Percentiles rank a stretch among this genome's conserved stretches.
phyloP scores from a whole-genome alignment of 2,329 filamentous ascomycete species.

The Paracoccidioides lutzii region DNA sequence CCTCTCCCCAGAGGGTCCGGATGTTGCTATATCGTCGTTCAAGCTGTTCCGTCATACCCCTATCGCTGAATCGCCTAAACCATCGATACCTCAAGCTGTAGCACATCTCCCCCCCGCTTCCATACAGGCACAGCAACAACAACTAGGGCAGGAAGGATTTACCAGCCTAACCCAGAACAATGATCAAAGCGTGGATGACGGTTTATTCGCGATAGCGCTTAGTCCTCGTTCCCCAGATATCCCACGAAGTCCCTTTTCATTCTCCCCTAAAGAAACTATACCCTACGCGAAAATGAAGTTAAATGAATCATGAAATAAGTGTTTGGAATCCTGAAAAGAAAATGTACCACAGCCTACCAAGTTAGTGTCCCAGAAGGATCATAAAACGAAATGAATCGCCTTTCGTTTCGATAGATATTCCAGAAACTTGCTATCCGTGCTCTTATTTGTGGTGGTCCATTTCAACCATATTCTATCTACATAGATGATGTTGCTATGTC shows the following conservation, averaged over 20 bases:
- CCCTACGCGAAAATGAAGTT: constrained; percentile 12
- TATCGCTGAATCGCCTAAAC: constrained; percentile 6
- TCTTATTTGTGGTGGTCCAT: neutral
- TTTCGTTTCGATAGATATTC: neutral
- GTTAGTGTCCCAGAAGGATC: neutral
- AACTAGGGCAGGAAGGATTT: neutral
- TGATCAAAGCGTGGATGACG: constrained; percentile 45
- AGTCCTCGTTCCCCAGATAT: constrained; percentile 79
- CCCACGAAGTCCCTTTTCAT: constrained; percentile 67
- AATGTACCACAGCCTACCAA: neutral
- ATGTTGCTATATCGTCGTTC: constrained; percentile 51
- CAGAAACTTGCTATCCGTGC: neutral
- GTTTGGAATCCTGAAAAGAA: neutral
- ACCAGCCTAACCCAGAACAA: constrained; percentile 3
- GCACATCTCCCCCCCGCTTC: constrained; percentile 27
- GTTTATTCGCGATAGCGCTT: constrained; percentile 75
- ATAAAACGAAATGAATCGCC: neutral
- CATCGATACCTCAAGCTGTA: constrained; percentile 10
- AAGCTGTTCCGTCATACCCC: constrained; percentile 43
- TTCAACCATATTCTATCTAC: neutral
- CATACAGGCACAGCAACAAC: constrained; percentile 25
- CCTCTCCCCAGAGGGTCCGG: constrained; percentile 49
- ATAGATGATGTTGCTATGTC: neutral
- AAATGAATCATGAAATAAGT: constrained; percentile 6
- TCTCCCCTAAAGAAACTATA: constrained; percentile 33